Evolutionary conservation across 805 yeast genomes (phyloP), one percentile per base, ranked within the genome.

Genomic region (Kockiozyma suomiensis): DNA sequence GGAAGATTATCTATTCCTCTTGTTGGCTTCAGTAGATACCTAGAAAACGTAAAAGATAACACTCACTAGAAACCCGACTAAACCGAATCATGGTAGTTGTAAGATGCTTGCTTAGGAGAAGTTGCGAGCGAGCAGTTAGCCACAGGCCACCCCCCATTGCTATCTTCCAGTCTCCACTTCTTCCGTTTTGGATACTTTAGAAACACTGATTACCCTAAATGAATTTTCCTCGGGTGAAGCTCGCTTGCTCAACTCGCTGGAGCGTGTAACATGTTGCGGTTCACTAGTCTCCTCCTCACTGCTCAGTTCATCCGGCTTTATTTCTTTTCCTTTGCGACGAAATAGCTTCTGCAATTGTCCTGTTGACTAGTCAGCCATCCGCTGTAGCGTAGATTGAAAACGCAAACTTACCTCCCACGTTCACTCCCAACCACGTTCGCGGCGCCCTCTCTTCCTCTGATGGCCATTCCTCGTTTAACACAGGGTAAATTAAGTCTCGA

Each of bases 271-370:
- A n/a, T n/a, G n/a, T n/a, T n/a, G n/a, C n/a, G n/a, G n/a, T n/a
- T n/a, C n/a, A n/a, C n/a, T n/a, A n/a, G n/a, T n/a, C n/a, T n/a
- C n/a, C n/a, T n/a, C n/a, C n/a, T n/a, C n/a, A n/a, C n/a, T n/a
- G n/a, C n/a, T n/a, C n/a, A n/a, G n/a, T n/a, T n/a, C n/a, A n/a
- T n/a, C n/a, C 33, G 33, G 10, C 33, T 6, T 30, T 7, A 30
- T 6, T 10, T 17, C 59, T 23, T 43, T 50, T 13, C 28, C 50
- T 19, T 56, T 56, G 38, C 49, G 40, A 26, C 55, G 51, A 50
- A 56, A 56, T 23, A 57, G 30, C 40, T 25, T 30, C 40, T 50
- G 48, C 40, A 46, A 21, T 17, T 46, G 49, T 19, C 23, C 53
- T 51, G n/a, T n/a, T n/a, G n/a, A n/a, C n/a, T n/a, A n/a, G n/a